These are phyloP conservation scores for Coemansia sp. DNA, from an alignment of 192 early-diverging fungal genomes.

Conservation along the genomic window DNA sequence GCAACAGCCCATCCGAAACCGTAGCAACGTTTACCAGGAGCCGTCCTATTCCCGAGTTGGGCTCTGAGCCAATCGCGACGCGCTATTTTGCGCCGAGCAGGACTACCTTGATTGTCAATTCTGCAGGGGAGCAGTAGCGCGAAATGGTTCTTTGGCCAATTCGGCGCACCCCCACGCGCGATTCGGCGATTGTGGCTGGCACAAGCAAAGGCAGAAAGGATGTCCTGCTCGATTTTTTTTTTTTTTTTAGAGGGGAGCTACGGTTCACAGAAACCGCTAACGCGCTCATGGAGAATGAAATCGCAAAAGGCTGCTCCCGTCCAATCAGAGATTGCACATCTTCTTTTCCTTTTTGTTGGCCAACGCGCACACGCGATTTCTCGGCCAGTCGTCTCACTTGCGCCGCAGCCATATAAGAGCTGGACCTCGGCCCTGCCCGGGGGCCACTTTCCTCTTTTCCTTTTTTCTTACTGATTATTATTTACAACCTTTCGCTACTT, in stretches of 20 bases:
- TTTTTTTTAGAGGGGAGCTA: neutral
- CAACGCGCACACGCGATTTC: neutral
- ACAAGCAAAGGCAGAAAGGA: conserved; percentile 1
- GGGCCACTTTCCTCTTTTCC: neutral
- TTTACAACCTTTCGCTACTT: conserved; percentile 4
- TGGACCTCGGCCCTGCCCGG: neutral
- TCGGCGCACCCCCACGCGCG: neutral
- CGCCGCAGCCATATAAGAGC: neutral
- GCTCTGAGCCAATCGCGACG: neutral
- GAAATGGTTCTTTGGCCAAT: neutral
- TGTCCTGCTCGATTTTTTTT: conserved; percentile 19
- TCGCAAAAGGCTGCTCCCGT: neutral
- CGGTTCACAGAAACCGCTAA: neutral
- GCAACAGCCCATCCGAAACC: neutral
- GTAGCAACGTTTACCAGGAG: neutral
- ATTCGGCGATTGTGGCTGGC: neutral
- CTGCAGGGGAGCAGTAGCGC: neutral
- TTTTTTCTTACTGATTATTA: neutral
- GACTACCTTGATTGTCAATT: conserved; percentile 1
- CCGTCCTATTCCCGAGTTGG: neutral
- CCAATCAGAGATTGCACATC: conserved; percentile 10
- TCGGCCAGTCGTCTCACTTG: neutral
- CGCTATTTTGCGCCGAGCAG: neutral
- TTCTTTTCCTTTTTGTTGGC: neutral
- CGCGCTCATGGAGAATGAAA: conserved; percentile 5